These are phyloP conservation scores for Saturnispora besseyi DNA, from an alignment of 805 yeast genomes.

Conservation along the genomic window DNA sequence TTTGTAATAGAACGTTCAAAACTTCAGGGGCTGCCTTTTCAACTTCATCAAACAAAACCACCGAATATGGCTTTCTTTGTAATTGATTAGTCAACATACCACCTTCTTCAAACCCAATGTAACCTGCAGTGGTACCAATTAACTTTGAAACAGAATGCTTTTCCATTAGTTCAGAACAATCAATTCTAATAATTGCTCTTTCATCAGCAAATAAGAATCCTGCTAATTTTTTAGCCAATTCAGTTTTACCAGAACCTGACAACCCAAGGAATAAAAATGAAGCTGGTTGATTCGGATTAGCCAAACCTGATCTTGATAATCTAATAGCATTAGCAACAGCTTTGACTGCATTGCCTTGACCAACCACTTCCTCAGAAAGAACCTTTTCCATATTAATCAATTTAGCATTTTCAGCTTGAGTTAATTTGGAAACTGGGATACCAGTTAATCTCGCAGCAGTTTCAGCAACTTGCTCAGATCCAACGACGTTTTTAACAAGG, in stretches of 20 bases:
- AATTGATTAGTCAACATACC: slow-evolving; percentile 92
- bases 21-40: slow-evolving; percentile 99
- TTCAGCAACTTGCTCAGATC: slow-evolving; percentile 69
- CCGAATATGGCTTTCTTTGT: slow-evolving; percentile 88
- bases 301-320: slow-evolving; percentile 85
- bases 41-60: slow-evolving; percentile 92
- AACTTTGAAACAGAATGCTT: slow-evolving; percentile 93
- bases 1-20: slow-evolving; percentile 79
- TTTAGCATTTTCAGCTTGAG: slow-evolving; percentile 91
- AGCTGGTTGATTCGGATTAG: slow-evolving; percentile 95
- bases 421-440: slow-evolving; percentile 88
- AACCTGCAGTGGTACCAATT: slow-evolving; percentile 96
- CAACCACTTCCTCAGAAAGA: slow-evolving; percentile 76
- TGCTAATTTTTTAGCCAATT: slow-evolving; percentile 92
- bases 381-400: slow-evolving; percentile 91
- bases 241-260: slow-evolving; percentile 98
- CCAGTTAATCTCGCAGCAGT: slow-evolving; percentile 96
- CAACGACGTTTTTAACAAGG: slow-evolving; percentile 83
- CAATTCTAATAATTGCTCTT: slow-evolving; percentile 93
- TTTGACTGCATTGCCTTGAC: slow-evolving; percentile 91
- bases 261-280: slow-evolving; percentile 91
- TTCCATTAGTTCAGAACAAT: slow-evolving; percentile 93
- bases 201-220: slow-evolving; percentile 95
- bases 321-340: slow-evolving; percentile 95
- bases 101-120: slow-evolving; percentile 95